phyloP scores from a whole-genome alignment of 106 monocot genomes.

The Hemerocallis citrina region DNA sequence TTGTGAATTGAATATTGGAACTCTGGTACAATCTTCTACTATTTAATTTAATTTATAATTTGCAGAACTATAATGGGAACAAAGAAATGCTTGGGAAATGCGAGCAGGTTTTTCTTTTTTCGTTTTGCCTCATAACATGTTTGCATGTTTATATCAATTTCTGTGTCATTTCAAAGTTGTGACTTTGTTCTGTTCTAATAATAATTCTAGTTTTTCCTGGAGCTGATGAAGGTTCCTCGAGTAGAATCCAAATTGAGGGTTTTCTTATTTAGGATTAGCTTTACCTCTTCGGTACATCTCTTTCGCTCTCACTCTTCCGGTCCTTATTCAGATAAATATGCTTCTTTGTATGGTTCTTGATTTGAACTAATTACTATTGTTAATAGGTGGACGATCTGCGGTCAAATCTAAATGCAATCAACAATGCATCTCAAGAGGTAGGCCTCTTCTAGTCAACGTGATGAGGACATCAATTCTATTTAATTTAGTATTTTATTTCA shows the following conservation, averaged over 20 bases:
- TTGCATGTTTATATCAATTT: slow-evolving; percentile 5
- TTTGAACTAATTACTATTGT: neutral
- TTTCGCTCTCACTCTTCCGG: neutral
- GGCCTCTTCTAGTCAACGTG: neutral
- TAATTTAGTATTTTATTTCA: too few species aligned
- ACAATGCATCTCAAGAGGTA: slow-evolving; percentile 88
- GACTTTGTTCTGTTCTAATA: neutral
- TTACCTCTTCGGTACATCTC: slow-evolving; percentile 64
- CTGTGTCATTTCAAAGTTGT: neutral
- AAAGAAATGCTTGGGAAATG: slow-evolving; percentile 91
- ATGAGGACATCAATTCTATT: too few species aligned
- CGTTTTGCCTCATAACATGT: neutral
- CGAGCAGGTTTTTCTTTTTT: slow-evolving; percentile 63
- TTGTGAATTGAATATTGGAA: too few species aligned
- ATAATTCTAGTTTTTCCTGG: slow-evolving; percentile 78
- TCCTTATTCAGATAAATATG: neutral
- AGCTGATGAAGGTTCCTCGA: slow-evolving; percentile 95
- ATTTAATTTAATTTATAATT: slow-evolving; percentile 1
- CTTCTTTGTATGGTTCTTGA: neutral
- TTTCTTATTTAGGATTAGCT: slow-evolving; percentile 87
- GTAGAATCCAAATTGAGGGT: slow-evolving; percentile 94
- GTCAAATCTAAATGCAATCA: slow-evolving; percentile 69
- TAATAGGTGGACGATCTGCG: slow-evolving; percentile 75
- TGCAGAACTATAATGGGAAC: slow-evolving; percentile 72
- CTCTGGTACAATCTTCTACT: too few species aligned